Evolutionary conservation across 257 asterid genomes (phyloP).

Genomic region (Prunella vulgaris): DNA sequence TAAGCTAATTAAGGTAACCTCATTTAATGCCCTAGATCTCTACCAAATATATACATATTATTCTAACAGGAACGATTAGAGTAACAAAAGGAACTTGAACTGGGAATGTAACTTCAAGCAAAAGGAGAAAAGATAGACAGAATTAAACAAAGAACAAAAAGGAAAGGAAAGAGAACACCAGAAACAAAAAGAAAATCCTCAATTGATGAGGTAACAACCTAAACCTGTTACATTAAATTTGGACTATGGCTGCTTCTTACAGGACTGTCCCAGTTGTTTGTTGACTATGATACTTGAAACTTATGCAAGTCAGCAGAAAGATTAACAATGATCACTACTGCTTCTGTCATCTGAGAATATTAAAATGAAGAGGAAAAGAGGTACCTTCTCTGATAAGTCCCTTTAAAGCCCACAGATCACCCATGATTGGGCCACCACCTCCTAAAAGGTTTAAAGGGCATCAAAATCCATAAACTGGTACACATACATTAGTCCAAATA

Average conservation of each 20-base stretch:
- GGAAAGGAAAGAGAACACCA: not conserved
- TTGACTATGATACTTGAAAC: not conserved
- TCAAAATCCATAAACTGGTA: conserved; percentile 3
- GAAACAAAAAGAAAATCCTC: not conserved
- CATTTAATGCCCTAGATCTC: no score
- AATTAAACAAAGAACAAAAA: not conserved
- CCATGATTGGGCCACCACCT: conserved; percentile 98
- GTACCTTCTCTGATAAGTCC: conserved; percentile 92
- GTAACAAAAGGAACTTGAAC: conserved; percentile 4
- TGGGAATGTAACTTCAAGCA: not conserved
- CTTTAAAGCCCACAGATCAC: conserved; percentile 97
- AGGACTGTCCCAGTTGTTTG: not conserved
- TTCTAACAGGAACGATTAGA: no score
- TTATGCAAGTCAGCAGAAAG: not conserved
- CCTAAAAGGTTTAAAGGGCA: conserved; percentile 42
- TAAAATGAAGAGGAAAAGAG: conserved; percentile 7
- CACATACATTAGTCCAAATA: not conserved
- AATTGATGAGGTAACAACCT: not conserved
- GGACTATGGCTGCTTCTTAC: conserved; percentile 7
- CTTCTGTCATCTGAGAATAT: conserved; percentile 1
- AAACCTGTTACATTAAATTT: not conserved
- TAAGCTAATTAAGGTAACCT: no score
- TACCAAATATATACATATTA: no score
- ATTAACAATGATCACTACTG: conserved; percentile 5
- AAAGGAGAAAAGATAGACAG: not conserved